Percentiles rank a stretch among this genome's conserved stretches.
Evolutionary conservation across 176 grass and related monocot genomes (phyloP).

Genomic region (Cenchrus americanus): DNA sequence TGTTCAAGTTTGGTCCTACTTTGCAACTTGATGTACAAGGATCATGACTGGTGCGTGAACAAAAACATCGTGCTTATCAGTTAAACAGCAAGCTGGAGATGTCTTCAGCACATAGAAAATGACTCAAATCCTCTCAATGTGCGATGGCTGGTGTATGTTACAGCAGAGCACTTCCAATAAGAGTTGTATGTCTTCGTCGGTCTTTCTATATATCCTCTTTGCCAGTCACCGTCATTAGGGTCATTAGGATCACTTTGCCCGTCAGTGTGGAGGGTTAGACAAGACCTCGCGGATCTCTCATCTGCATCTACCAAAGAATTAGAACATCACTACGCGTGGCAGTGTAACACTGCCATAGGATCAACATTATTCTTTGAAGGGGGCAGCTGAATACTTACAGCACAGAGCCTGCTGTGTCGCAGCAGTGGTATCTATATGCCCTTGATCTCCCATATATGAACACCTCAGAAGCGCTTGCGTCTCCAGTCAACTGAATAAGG

Average conservation of each 20-base stretch:
- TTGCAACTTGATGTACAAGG: background rate
- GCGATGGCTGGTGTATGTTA: background rate
- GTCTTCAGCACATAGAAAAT: background rate
- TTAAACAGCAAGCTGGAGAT: background rate
- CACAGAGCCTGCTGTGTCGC: background rate
- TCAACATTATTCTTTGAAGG: background rate
- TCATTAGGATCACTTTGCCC: background rate
- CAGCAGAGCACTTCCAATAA: background rate
- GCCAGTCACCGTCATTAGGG: background rate
- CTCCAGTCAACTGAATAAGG: slow-evolving; percentile 23
- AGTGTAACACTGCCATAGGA: background rate
- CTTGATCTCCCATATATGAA: background rate
- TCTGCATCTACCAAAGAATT: slow-evolving; percentile 35
- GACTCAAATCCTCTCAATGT: background rate
- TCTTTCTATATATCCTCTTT: background rate
- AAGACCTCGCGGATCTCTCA: slow-evolving; percentile 7
- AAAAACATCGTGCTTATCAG: background rate
- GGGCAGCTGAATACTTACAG: slow-evolving; percentile 4
- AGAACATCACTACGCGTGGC: background rate
- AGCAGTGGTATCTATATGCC: background rate
- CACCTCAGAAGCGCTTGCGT: background rate
- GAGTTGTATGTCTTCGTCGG: background rate
- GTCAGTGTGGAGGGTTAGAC: background rate
- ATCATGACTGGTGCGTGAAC: background rate
- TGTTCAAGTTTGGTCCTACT: background rate